Base-by-base conservation (phyloP, 2,329 filamentous ascomycete genomes). In the Botrytis hyacinthi region DNA sequence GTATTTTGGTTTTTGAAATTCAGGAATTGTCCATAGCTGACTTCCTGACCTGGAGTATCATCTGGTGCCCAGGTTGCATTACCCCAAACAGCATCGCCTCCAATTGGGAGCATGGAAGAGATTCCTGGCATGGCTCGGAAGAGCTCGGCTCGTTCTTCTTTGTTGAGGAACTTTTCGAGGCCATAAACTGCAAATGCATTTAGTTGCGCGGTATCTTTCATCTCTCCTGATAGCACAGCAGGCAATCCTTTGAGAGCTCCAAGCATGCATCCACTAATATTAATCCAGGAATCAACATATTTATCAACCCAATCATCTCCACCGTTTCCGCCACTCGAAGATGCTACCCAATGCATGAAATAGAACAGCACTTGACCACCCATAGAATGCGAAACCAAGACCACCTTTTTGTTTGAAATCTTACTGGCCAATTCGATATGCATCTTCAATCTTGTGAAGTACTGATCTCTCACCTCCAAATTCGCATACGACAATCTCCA, bases 121-220 rank as follows among this genome's bases (percentile, higher is more conserved):
- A 98, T 93, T 10, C 96, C 96, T 0, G 96, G 96, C 95, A 99
- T 98, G 62, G 94, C 93, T 70, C 96, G 91, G 85, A 99, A 97
- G 61, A 99, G 91, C 80, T 98, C 94, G 0, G 93, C 94, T 70
- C 96, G 89, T 82, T 99, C 96, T 76, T 95, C 91, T 79, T 92
- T 93, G 78, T 91, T 95, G 65, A 99, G 85, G 81, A 99, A 99
- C 80, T 96, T 97, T 82, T 99, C 96, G 16, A 99, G 87, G 0
- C 96, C 96, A 79, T 98, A 98, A 1, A 99, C 95, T 14, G 96
- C 96, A 81, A 98, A 97, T 3, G 95, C 90, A 79, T 98, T 98
- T 35, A 99, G 88, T 82, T 98, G 96, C 1, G 95, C 96, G 0
- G 96, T 99, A 80, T 99, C 96, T 77, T 95, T 94, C 96, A 99